phyloP scores from a whole-genome alignment of 2,329 filamentous ascomycete genomes.

The Alternaria viburni region DNA sequence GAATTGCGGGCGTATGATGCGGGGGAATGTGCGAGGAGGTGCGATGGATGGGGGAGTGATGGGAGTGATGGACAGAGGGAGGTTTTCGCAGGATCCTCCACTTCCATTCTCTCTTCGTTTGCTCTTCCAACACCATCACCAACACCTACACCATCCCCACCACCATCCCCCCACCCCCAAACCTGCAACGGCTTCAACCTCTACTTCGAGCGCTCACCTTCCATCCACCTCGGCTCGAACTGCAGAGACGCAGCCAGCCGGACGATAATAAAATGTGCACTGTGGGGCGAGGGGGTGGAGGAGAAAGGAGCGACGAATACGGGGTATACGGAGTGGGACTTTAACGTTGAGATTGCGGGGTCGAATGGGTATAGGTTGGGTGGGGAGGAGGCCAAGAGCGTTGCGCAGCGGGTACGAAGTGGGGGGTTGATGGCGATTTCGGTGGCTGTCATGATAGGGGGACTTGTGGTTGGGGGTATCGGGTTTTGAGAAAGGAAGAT shows the following conservation, averaged over 20 bases:
- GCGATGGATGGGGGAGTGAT: background rate
- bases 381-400: no score
- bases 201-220: constrained; percentile 9
- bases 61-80: no score
- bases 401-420: no score
- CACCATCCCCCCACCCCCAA: background rate
- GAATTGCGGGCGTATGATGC: constrained; percentile 2
- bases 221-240: background rate
- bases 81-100: no score
- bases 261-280: constrained; percentile 8
- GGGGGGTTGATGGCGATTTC: no score
- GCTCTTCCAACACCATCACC: no score
- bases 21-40: background rate
- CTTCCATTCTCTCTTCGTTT: no score
- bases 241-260: constrained; percentile 2
- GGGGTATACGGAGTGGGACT: constrained; percentile 8
- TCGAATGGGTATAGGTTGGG: constrained; percentile 7
- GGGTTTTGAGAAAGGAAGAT: no score
- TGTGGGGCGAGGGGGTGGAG: background rate
- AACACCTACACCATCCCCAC: no score
- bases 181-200: constrained; percentile 8
- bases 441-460: background rate
- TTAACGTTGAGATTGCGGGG: constrained; percentile 5
- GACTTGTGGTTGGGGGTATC: background rate
- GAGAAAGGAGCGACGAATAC: background rate